Evolutionary conservation across 2,329 filamentous ascomycete species (phyloP).

Genomic region (Parasarocladium wereldwijsianum): DNA sequence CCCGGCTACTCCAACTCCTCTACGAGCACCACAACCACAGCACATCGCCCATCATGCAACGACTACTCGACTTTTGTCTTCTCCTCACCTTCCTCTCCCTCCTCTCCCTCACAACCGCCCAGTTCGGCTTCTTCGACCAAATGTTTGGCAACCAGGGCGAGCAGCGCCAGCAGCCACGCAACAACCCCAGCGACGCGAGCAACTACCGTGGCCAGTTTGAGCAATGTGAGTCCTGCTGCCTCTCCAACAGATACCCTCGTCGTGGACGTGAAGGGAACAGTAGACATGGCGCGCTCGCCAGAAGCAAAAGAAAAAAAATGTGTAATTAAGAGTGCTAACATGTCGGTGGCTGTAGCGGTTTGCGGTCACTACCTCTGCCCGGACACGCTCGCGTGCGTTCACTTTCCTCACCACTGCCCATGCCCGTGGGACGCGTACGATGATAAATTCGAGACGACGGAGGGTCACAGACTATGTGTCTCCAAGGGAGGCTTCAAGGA

Average conservation of each 20-base stretch:
- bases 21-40: too few relatives aligned
- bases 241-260: background rate
- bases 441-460: conserved; percentile 62
- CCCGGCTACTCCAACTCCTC: too few relatives aligned
- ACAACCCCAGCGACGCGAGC: conserved; percentile 69
- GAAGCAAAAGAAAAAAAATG: too few relatives aligned
- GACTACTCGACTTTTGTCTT: conserved; percentile 10
- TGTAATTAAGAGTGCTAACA: background rate
- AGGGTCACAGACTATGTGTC: conserved; percentile 59
- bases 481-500: conserved; percentile 62
- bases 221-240: conserved; percentile 33
- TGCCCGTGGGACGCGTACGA: conserved; percentile 67
- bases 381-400: conserved; percentile 84
- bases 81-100: conserved; percentile 38
- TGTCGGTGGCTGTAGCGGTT: conserved; percentile 35
- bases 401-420: conserved; percentile 94
- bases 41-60: conserved; percentile 1
- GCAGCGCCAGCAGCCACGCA: conserved; percentile 50
- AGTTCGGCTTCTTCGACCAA: conserved; percentile 97
- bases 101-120: conserved; percentile 49
- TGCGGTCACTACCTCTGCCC: conserved; percentile 94
- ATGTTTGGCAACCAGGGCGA: conserved; percentile 61
- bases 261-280: conserved; percentile 2
- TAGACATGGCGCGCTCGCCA: conserved; percentile 1
- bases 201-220: conserved; percentile 65